These are phyloP conservation scores for Penicillium sp. DNA, from an alignment of 2,329 filamentous ascomycete genomes.

Conservation along the genomic window DNA sequence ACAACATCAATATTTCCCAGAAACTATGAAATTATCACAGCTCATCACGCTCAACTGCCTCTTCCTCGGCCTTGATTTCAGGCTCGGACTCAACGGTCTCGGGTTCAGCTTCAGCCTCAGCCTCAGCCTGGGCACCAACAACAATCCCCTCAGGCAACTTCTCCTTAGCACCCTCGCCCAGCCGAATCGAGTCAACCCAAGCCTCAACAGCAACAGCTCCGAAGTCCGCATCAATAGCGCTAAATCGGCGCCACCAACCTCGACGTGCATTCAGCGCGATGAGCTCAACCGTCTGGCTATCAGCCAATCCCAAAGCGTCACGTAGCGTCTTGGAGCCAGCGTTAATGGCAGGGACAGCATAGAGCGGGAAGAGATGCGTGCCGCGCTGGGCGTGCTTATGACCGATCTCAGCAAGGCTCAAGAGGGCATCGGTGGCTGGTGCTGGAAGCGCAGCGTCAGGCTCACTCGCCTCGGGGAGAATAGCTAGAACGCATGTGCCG, in stretches of 20 bases:
- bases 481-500: conserved; percentile 76
- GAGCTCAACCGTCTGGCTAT: conserved; percentile 60
- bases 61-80: conserved; percentile 36
- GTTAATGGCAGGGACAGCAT: conserved; percentile 66
- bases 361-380: conserved; percentile 78
- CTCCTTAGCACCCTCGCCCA: conserved; percentile 81
- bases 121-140: conserved; percentile 30
- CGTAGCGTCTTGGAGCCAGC: conserved; percentile 57
- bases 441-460: conserved; percentile 49
- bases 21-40: conserved; percentile 28
- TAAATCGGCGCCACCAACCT: conserved; percentile 78
- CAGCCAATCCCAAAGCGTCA: conserved; percentile 60
- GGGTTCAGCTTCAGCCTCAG: conserved; percentile 21
- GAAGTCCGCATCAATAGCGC: conserved; percentile 51
- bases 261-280: conserved; percentile 82
- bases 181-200: conserved; percentile 88
- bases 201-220: conserved; percentile 63
- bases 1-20: neutral
- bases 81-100: conserved; percentile 21
- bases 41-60: conserved; percentile 47
- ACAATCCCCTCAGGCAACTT: conserved; percentile 66
- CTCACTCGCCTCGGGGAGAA: conserved; percentile 59
- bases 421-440: conserved; percentile 54
- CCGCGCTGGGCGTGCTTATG: conserved; percentile 69
- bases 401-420: conserved; percentile 68